Evolutionary conservation across 192 early-diverging fungal species (phyloP), one percentile per base, ranked within the genome.

Genomic region (Linnemannia exigua): DNA sequence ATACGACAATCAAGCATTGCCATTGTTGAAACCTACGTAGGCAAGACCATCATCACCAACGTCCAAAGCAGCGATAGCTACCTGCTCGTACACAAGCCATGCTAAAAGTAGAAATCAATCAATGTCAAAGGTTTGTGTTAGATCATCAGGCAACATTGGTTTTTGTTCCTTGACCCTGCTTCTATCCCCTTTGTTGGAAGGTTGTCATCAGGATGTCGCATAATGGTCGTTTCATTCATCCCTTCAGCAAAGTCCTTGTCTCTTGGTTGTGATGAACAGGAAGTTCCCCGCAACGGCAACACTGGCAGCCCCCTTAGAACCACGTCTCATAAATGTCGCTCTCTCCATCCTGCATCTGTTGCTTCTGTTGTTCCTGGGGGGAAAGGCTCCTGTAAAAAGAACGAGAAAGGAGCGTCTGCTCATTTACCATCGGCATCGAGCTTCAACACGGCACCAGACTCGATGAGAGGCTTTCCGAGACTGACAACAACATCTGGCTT

Each of bases 21-120:
- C 25, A 16, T 20, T 69, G 5, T 25, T 48, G 22, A 14, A 9
- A 44, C 72, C 72, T 86, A 92, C 88, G 51, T 92, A 84, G 67
- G 97, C 95, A 36, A 94, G 76, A 16, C 74, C 81, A 31, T 93
- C 88, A 77, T 97, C 91, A 36, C 95, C 93, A 51, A 93, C 89
- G 87, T 98, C 96, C 37, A 97, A 84, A 14, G 96, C 94, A 12
- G 96, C 94, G 51, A 95, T 84, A 76, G 94, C 91, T 14, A 96
- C 88, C 88, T 99, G 97, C 88, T 98, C 97, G 84, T 93, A 93
- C 19, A 95, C 87, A 8, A 95, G 87, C 94, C 94, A 96, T 11
- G 90, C 92, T 93, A 87, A 72, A 19, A 31, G 25, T 25, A 35
- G 28, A 38, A 22, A 75, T 8, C 5, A n/a, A 37, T 36, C 0